phyloP scores from a whole-genome alignment of 768 basidiomycete genomes.

The Dendrothele bispora region DNA sequence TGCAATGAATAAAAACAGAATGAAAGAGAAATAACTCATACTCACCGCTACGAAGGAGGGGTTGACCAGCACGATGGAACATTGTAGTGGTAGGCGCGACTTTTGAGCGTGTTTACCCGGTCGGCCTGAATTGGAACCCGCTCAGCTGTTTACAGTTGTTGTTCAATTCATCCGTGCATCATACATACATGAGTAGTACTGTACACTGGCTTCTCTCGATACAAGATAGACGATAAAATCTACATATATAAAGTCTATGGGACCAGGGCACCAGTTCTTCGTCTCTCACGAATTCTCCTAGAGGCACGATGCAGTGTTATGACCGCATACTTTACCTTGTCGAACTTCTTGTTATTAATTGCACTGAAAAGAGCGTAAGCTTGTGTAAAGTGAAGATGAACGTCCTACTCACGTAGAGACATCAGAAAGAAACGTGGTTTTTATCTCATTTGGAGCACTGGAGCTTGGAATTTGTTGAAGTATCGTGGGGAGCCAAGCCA shows the following conservation, averaged over 20 bases:
- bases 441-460: slow-evolving; percentile 61
- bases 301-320: slow-evolving; percentile 70
- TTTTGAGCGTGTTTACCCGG: slow-evolving; percentile 5
- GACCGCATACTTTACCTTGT: slow-evolving; percentile 83
- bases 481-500: slow-evolving; percentile 71
- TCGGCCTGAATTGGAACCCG: no score
- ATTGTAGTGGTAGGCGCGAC: slow-evolving; percentile 37
- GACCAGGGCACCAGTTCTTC: slow-evolving; percentile 41
- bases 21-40: neutral
- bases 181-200: no score
- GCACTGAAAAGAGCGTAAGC: slow-evolving; percentile 44
- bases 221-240: no score
- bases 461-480: slow-evolving; percentile 68
- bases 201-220: no score
- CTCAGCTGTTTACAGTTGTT: no score
- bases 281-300: slow-evolving; percentile 70
- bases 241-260: no score
- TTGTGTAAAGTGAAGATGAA: slow-evolving; percentile 6
- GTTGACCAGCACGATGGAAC: slow-evolving; percentile 63
- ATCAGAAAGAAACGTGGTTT: slow-evolving; percentile 70
- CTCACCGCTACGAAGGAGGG: slow-evolving; percentile 53
- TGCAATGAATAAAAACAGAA: slow-evolving; percentile 1
- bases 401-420: slow-evolving; percentile 57
- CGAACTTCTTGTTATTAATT: slow-evolving; percentile 61
- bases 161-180: no score